Evolutionary conservation across 2,329 filamentous ascomycete genomes (phyloP), one percentile per base, ranked within the genome.

Genomic region (Incumbomyces delicatus): DNA sequence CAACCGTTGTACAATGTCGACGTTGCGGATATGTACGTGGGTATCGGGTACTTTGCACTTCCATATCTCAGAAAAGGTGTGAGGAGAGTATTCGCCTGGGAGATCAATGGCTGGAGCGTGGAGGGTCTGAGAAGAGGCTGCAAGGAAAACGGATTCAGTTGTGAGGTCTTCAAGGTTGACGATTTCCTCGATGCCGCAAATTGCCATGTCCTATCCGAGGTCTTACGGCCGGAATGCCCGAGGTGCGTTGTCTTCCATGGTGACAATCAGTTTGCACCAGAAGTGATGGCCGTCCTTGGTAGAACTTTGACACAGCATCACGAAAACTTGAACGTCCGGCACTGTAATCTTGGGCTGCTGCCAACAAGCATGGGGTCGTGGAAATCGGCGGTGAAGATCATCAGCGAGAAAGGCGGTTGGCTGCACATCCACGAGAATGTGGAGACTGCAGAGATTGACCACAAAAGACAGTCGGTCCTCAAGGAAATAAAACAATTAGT

Each of bases 41-140:
- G 90, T 0, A 95, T 95, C 53, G 90, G 90, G 4, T 95, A 95
- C 66, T 95, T 96, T 65, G 78, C 84, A 2, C 94, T 95, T 60
- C 85, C 80, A 29, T 95, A 95, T 65, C 75, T 81, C 6, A 73
- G 70, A 49, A 76, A 83, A 14, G 87, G 87, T 0, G 68, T 89
- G 58, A 68, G 58, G 7, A 69, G 76, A 41, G 83, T 95, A 1
- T 69, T 92, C 35, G 86, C 87, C 56, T 96, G 87, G 85, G 90
- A 96, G 65, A 70, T 95, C 38, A 95, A 95, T 62, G 82, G 83
- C 0, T 85, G 89, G 82, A 88, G 82, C 54, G 76, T 94, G 30
- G 87, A 95, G 67, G 88, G 85, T 0, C 64, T 96, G 60, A 73
- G 80, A 20, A 77, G 85, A 54, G 90, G 88, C 17, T 86, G 89